Evolutionary conservation across 139 green algal species (phyloP).

Genomic region (Closterium sp.): DNA sequence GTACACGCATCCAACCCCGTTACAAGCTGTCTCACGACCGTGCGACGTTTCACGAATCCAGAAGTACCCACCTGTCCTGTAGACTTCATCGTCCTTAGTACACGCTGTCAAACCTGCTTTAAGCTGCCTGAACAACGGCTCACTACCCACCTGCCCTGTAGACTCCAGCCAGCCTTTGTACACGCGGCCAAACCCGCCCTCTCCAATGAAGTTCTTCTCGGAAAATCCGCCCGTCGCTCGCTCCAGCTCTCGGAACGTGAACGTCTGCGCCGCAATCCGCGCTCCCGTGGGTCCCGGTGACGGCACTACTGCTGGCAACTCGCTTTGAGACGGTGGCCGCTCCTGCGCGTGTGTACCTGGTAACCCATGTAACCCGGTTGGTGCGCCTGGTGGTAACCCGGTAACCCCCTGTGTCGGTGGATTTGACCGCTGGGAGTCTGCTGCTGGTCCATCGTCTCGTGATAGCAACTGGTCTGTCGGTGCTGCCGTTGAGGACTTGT

Average conservation of each 20-base stretch:
- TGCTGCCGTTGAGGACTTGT: not conserved
- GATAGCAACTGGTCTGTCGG: not conserved
- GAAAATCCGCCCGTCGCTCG: conserved; percentile 24
- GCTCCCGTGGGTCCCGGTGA: not conserved
- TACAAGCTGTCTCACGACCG: too few relatives aligned
- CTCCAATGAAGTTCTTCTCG: conserved; percentile 36
- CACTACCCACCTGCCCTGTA: conserved; percentile 25
- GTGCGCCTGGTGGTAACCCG: not conserved
- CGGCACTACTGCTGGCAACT: not conserved
- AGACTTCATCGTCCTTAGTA: conserved; percentile 40
- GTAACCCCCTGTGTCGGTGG: not conserved
- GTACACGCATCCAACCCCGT: conserved; percentile 31
- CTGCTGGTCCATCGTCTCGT: not conserved
- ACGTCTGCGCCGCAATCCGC: conserved; percentile 36
- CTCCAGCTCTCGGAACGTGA: conserved; percentile 39
- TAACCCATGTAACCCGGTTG: not conserved
- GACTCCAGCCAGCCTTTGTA: conserved; percentile 41
- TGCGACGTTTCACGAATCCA: too few relatives aligned
- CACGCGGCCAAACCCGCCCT: conserved; percentile 43
- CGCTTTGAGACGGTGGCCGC: not conserved
- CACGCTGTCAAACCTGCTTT: conserved; percentile 3
- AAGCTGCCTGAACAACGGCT: not conserved
- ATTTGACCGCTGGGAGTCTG: not conserved
- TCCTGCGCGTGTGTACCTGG: not conserved
- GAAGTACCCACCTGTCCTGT: conserved; percentile 23